phyloP scores from a whole-genome alignment of 345 rosid species.

The Corymbia maculata region DNA sequence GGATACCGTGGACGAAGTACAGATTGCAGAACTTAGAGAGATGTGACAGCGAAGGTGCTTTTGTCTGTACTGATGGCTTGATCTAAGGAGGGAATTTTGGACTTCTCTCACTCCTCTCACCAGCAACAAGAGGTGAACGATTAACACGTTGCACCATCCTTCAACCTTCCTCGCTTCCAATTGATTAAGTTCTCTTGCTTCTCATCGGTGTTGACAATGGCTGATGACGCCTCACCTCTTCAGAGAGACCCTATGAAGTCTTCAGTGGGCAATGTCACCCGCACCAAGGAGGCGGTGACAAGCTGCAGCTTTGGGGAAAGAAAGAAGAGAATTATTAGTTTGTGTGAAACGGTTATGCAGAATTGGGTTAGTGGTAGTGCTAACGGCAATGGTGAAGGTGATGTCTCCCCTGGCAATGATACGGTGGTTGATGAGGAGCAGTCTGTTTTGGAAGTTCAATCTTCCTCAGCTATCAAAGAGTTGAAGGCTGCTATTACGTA shows the following conservation, averaged over 20 bases:
- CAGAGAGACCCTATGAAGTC: slow-evolving; percentile 68
- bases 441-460: slow-evolving; percentile 58
- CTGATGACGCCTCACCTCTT: slow-evolving; percentile 47
- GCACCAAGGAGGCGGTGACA: slow-evolving; percentile 79
- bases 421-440: slow-evolving; percentile 79
- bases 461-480: slow-evolving; percentile 56
- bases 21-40: too few species aligned
- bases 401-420: slow-evolving; percentile 30
- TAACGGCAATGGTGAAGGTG: slow-evolving; percentile 25
- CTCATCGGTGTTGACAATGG: slow-evolving; percentile 26
- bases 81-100: too few species aligned
- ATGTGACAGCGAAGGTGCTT: too few species aligned
- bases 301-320: slow-evolving; percentile 83
- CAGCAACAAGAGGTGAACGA: too few species aligned
- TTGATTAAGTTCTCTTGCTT: not conserved
- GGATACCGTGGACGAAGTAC: too few species aligned
- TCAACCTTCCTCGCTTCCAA: too few species aligned
- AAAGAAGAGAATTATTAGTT: slow-evolving; percentile 74
- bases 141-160: too few species aligned
- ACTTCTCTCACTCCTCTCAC: too few species aligned
- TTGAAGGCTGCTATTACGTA: slow-evolving; percentile 60
- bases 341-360: slow-evolving; percentile 83
- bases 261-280: slow-evolving; percentile 40
- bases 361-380: slow-evolving; percentile 41
- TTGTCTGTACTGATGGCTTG: too few species aligned